Percentiles rank a stretch among this genome's conserved stretches.
phyloP scores from a whole-genome alignment of 2,329 filamentous ascomycete species.

The Plectosphaerella sp. region DNA sequence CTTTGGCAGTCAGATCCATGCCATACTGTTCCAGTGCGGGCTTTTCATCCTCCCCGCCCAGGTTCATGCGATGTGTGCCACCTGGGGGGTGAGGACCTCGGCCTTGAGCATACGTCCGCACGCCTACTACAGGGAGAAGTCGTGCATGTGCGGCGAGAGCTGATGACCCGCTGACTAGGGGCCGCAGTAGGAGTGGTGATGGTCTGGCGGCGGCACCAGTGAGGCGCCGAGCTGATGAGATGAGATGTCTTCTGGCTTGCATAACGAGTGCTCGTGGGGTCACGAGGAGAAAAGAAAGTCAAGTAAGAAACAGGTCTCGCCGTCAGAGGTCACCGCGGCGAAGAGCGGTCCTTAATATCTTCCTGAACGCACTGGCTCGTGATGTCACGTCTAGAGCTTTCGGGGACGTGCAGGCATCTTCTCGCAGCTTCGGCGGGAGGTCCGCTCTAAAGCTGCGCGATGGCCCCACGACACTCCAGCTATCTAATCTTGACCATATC shows the following conservation, averaged over 20 bases:
- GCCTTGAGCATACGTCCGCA: constrained; percentile 62
- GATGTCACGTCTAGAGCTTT: constrained; percentile 5
- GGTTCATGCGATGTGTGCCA: constrained; percentile 89
- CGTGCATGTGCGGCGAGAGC: constrained; percentile 6
- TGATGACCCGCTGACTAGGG: constrained; percentile 3
- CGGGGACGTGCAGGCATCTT: constrained; percentile 23
- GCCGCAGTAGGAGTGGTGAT: constrained; percentile 11
- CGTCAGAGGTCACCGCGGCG: not conserved
- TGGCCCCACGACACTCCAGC: constrained; percentile 1
- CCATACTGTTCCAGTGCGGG: constrained; percentile 87
- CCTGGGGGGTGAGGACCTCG: constrained; percentile 76
- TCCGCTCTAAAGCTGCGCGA: not conserved
- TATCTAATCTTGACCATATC: constrained; percentile 23
- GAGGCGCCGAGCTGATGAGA: constrained; percentile 31
- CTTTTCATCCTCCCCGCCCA: constrained; percentile 73
- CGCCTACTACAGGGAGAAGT: constrained; percentile 32
- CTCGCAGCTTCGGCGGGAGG: constrained; percentile 30
- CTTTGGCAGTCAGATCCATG: constrained; percentile 80
- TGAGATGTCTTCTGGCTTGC: constrained; percentile 36
- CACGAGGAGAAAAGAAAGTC: not conserved
- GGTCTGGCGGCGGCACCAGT: constrained; percentile 24
- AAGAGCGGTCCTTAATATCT: constrained; percentile 3
- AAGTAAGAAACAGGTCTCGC: not conserved
- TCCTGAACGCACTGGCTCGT: not conserved
- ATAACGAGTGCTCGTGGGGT: constrained; percentile 18